Conservation (phyloP, 139 green algal genomes). For the Limnomonas spitsbergensis region DNA sequence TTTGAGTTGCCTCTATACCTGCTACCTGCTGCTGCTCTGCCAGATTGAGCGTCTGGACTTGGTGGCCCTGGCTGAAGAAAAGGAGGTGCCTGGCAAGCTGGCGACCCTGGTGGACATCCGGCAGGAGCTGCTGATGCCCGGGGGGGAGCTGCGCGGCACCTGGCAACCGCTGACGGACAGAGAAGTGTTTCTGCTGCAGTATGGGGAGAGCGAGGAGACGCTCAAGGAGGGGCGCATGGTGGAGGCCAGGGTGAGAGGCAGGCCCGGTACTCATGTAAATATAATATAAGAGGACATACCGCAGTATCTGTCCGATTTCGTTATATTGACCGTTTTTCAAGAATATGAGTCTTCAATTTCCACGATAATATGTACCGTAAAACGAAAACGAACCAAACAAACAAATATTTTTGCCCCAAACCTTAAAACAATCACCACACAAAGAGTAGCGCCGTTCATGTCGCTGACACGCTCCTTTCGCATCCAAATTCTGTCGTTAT, state of each 20-base stretch:
- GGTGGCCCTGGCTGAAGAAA: constrained; percentile 22
- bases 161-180: constrained; percentile 24
- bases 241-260: constrained; percentile 37
- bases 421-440: too few species aligned
- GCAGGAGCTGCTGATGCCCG: constrained; percentile 63
- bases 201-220: constrained; percentile 45
- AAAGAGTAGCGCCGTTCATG: too few species aligned
- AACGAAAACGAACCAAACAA: too few species aligned
- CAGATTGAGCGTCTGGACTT: constrained; percentile 31
- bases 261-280: background rate
- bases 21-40: background rate
- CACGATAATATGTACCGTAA: too few species aligned
- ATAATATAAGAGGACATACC: background rate
- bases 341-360: too few species aligned
- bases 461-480: too few species aligned
- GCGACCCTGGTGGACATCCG: constrained; percentile 65
- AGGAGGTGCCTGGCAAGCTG: constrained; percentile 30
- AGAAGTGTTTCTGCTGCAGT: constrained; percentile 63
- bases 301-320: too few species aligned
- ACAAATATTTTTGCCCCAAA: too few species aligned
- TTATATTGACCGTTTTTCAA: too few species aligned
- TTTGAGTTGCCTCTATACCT: too few species aligned
- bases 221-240: constrained; percentile 42
- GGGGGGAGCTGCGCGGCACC: constrained; percentile 49
- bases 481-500: too few species aligned